Evolutionary conservation across 495 filamentous ascomycete species (phyloP).

Genomic region (Cryomyces minteri): DNA sequence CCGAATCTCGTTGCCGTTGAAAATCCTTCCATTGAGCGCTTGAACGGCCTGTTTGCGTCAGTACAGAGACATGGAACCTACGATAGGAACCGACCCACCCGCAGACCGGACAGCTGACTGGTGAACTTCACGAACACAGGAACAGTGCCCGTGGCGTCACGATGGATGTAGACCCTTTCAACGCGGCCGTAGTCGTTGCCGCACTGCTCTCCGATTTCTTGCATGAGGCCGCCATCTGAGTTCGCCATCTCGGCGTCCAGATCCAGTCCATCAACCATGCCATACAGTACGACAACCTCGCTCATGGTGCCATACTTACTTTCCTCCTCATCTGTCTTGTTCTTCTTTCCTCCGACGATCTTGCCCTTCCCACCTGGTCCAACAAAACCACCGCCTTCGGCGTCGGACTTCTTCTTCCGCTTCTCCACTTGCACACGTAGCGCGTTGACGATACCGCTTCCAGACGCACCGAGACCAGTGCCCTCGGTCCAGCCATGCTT

Average conservation of each 20-base stretch:
- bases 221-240: conserved; percentile 38
- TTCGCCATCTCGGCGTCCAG: conserved; percentile 52
- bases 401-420: conserved; percentile 50
- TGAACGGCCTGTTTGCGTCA: conserved; percentile 51
- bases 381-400: conserved; percentile 62
- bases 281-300: conserved; percentile 56
- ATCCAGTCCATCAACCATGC: conserved; percentile 72
- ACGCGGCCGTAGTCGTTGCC: conserved; percentile 76
- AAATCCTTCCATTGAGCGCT: conserved; percentile 63
- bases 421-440: conserved; percentile 71
- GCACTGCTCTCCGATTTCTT: conserved; percentile 92
- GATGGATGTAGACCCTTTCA: conserved; percentile 61
- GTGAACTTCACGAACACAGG: conserved; percentile 88
- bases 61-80: background rate
- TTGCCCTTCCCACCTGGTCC: conserved; percentile 51
- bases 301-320: conserved; percentile 58
- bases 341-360: conserved; percentile 55
- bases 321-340: conserved; percentile 28
- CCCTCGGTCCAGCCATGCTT: conserved; percentile 91
- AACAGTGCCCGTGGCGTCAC: conserved; percentile 27
- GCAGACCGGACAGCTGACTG: conserved; percentile 55
- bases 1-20: conserved; percentile 66
- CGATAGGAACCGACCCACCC: conserved; percentile 33
- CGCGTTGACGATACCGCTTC: conserved; percentile 64
- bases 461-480: conserved; percentile 62